phyloP scores from a whole-genome alignment of 1,284 basidiomycete genomes.

The Vanrija sp. region DNA sequence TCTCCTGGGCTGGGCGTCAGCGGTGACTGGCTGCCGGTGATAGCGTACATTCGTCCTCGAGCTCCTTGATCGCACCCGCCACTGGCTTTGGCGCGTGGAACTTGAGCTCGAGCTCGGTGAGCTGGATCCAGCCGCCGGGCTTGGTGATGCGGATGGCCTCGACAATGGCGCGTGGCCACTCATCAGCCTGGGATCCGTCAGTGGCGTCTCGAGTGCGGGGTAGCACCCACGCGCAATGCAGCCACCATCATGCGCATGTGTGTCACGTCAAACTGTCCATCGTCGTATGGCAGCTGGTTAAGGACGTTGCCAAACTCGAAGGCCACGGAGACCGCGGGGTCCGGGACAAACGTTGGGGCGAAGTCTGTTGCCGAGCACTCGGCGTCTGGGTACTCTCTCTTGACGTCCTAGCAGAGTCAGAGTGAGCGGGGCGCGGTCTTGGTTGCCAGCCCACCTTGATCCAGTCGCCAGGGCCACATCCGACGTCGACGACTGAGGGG shows the following conservation, averaged over 20 bases:
- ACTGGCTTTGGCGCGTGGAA: too few relatives aligned
- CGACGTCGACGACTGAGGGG: neutral
- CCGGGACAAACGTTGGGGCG: neutral
- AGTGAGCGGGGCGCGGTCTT: too few relatives aligned
- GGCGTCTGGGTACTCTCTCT: neutral
- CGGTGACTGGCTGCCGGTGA: too few relatives aligned
- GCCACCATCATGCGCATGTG: slow-evolving; percentile 37
- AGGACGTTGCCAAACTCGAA: slow-evolving; percentile 2
- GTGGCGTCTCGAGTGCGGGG: too few relatives aligned
- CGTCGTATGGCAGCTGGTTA: neutral
- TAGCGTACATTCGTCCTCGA: too few relatives aligned
- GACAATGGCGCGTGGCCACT: slow-evolving; percentile 31
- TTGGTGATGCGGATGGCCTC: slow-evolving; percentile 34
- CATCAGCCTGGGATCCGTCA: slow-evolving; percentile 5
- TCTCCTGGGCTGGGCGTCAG: too few relatives aligned
- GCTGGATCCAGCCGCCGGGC: slow-evolving; percentile 41
- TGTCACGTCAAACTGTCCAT: slow-evolving; percentile 28
- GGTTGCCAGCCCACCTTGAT: neutral
- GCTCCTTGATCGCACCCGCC: too few relatives aligned
- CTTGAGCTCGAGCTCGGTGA: slow-evolving; percentile 34
- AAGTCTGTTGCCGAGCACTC: neutral
- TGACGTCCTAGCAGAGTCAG: neutral
- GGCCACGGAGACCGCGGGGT: neutral
- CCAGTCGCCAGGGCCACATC: slow-evolving; percentile 1
- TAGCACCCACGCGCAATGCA: slow-evolving; percentile 17